These are phyloP conservation scores for Stromatinia cepivora DNA, from an alignment of 2,329 filamentous ascomycete species.

Conservation along the genomic window DNA sequence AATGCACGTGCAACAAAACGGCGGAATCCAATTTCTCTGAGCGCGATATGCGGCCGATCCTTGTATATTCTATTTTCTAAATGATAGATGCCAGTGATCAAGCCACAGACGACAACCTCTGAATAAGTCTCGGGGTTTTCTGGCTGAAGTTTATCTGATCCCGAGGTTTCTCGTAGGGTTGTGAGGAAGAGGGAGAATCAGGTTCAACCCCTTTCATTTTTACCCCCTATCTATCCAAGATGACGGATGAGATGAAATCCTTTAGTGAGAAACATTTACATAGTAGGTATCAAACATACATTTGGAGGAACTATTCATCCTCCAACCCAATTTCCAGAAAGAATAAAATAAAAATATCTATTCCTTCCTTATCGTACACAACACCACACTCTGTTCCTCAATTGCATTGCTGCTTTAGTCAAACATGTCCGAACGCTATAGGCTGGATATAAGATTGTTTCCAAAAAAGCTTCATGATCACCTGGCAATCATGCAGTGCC, in stretches of 20 bases:
- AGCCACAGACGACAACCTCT: conserved; percentile 8
- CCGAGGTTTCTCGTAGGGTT: conserved; percentile 4
- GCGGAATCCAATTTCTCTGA: conserved; percentile 3
- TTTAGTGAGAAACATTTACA: background rate
- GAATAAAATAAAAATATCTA: background rate
- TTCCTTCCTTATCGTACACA: conserved; percentile 8
- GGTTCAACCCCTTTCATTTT: background rate
- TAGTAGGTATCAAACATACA: background rate
- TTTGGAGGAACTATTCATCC: background rate
- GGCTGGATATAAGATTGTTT: background rate
- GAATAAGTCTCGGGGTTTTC: conserved; percentile 8
- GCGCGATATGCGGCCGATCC: conserved; percentile 13
- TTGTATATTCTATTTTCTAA: background rate
- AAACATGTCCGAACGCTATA: background rate
- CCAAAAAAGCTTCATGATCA: conserved; percentile 3
- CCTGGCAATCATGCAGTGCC: background rate
- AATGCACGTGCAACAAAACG: conserved; percentile 7
- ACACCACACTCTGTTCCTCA: conserved; percentile 2
- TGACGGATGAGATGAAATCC: conserved; percentile 2
- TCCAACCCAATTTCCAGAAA: background rate
- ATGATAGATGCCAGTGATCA: background rate
- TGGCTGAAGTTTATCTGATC: conserved; percentile 9
- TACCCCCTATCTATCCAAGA: conserved; percentile 7
- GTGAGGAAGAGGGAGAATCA: background rate
- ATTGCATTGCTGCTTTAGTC: conserved; percentile 8